Percentiles rank a stretch among this genome's conserved stretches.
These are phyloP conservation scores for Acacia crassicarpa DNA, from an alignment of 306 rosid species.

Conservation along the genomic window DNA sequence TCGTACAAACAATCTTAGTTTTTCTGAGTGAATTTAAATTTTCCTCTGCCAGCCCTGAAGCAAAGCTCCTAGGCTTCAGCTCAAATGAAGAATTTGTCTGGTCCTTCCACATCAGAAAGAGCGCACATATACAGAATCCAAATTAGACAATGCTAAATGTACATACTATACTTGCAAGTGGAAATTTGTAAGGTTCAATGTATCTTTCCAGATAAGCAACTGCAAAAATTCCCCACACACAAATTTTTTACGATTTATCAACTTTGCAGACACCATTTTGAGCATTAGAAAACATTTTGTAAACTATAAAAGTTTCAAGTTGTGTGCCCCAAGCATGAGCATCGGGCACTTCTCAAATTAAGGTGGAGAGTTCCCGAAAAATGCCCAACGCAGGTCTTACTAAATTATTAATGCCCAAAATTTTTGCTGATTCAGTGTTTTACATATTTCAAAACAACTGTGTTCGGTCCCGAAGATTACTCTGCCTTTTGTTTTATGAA, in stretches of 20 bases:
- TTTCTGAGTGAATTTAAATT: constrained; percentile 48
- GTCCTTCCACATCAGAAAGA: constrained; percentile 37
- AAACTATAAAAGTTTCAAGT: background rate
- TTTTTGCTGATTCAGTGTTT: background rate
- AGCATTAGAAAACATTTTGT: background rate
- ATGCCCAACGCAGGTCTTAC: background rate
- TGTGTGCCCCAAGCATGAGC: background rate
- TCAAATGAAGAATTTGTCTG: constrained; percentile 39
- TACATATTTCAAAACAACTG: background rate
- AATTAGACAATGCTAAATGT: background rate
- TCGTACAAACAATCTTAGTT: constrained; percentile 90
- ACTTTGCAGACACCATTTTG: background rate
- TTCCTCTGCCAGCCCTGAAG: constrained; percentile 27
- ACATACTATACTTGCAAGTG: background rate
- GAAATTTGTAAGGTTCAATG: background rate
- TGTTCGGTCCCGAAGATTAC: background rate
- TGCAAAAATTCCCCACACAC: background rate
- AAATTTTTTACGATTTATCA: background rate
- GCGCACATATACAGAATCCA: constrained; percentile 10
- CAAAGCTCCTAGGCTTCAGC: constrained; percentile 27
- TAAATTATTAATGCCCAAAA: background rate
- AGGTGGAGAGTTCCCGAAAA: background rate
- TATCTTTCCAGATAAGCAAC: background rate
- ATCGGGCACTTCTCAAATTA: background rate
- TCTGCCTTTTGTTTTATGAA: background rate